Conservation (phyloP, 2,329 filamentous ascomycete species). For the Xylariaceae sp. region DNA sequence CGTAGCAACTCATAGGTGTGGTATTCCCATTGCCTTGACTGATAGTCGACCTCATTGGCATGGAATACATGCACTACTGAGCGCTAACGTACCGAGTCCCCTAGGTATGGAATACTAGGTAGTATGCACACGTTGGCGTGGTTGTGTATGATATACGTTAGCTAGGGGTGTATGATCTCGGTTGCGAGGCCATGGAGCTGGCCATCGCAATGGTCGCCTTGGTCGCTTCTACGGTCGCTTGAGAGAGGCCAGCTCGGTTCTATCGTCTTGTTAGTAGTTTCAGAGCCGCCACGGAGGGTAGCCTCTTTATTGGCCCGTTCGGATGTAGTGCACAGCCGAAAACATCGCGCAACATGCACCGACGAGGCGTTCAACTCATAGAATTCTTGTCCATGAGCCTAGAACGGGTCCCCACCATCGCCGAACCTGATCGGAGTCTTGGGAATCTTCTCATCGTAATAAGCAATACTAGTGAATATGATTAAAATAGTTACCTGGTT, state of each 20-base stretch:
- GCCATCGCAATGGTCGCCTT: neutral
- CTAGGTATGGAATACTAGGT: neutral
- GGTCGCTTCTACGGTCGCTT: neutral
- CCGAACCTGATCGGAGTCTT: neutral
- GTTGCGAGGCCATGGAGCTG: constrained; percentile 3
- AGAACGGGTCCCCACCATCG: neutral
- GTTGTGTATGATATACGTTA: neutral
- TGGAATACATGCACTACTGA: neutral
- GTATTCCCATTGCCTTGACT: neutral
- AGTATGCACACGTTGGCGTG: neutral
- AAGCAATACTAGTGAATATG: too few relatives aligned
- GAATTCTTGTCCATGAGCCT: neutral
- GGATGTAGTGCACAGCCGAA: neutral
- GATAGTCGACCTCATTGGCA: neutral
- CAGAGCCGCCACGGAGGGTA: constrained; percentile 1
- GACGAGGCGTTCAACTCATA: constrained; percentile 3
- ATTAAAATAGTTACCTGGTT: neutral
- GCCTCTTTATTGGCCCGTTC: neutral
- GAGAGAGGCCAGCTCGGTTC: neutral
- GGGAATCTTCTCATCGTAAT: neutral
- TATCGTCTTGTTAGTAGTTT: neutral
- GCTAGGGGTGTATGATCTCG: neutral
- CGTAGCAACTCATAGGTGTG: neutral
- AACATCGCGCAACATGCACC: neutral
- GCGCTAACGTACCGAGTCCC: neutral